Evolutionary conservation across 495 filamentous ascomycete species (phyloP).

Genomic region (Aspergillus baeticus): DNA sequence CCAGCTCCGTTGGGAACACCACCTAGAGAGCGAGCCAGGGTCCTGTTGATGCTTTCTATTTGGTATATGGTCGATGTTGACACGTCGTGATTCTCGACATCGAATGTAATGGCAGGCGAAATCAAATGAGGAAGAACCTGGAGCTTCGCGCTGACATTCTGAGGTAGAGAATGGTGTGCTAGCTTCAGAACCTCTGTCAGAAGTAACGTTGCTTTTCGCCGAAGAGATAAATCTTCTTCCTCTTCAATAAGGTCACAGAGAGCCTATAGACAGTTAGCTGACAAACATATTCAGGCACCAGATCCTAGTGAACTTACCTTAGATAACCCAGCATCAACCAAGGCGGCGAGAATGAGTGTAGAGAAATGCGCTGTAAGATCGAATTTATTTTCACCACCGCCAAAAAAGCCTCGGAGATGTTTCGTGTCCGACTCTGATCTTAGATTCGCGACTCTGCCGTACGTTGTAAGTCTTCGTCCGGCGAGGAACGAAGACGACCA

Average conservation of each 20-base stretch:
- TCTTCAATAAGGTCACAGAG: slow-evolving; percentile 67
- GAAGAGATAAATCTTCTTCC: slow-evolving; percentile 68
- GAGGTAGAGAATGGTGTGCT: slow-evolving; percentile 79
- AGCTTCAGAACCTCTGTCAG: slow-evolving; percentile 89
- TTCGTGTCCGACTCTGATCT: slow-evolving; percentile 58
- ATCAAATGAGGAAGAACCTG: slow-evolving; percentile 86
- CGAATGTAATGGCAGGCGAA: slow-evolving; percentile 67
- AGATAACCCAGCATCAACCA: slow-evolving; percentile 80
- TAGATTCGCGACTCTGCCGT: slow-evolving; percentile 88
- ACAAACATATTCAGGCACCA: background rate
- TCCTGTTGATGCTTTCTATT: slow-evolving; percentile 94
- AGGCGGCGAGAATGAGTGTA: slow-evolving; percentile 79
- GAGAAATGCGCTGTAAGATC: slow-evolving; percentile 93
- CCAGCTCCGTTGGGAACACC: slow-evolving; percentile 36
- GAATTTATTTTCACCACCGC: slow-evolving; percentile 67
- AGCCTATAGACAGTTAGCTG: slow-evolving; percentile 39
- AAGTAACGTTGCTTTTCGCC: slow-evolving; percentile 85
- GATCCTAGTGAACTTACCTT: slow-evolving; percentile 48
- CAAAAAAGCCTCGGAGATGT: slow-evolving; percentile 41
- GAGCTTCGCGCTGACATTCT: slow-evolving; percentile 70
- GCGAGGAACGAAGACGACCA: slow-evolving; percentile 97
- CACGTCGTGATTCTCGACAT: slow-evolving; percentile 67
- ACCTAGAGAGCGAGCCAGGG: slow-evolving; percentile 73
- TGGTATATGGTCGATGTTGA: slow-evolving; percentile 91
- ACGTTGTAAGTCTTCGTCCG: slow-evolving; percentile 87